A percentile compares a stretch with the other conserved stretches of the same genome.
phyloP scores from a whole-genome alignment of 2,329 filamentous ascomycete genomes.

The Exophiala sp. region DNA sequence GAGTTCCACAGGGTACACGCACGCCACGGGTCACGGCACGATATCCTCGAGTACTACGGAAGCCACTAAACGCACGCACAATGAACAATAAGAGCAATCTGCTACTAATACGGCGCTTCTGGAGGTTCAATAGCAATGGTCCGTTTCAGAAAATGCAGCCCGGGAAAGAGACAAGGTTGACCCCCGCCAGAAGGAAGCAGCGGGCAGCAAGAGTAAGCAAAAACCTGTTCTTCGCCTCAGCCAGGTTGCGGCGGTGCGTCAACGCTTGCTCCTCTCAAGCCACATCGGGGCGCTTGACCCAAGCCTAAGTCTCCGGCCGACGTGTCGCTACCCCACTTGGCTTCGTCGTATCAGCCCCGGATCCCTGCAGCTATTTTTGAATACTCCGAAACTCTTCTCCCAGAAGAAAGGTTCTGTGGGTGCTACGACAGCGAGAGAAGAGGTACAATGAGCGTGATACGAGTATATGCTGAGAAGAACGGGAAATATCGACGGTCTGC shows the following conservation, averaged over 20 bases:
- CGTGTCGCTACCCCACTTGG: conserved; percentile 9
- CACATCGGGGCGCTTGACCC: conserved; percentile 1
- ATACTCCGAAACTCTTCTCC: not conserved
- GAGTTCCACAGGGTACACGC: not conserved
- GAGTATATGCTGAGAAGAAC: not conserved
- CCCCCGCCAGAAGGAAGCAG: conserved; percentile 47
- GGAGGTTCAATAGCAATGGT: too few relatives aligned
- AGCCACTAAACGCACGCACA: too few relatives aligned
- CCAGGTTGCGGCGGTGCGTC: conserved; percentile 12
- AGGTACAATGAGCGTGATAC: not conserved
- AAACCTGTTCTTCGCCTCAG: conserved; percentile 11
- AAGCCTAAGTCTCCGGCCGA: conserved; percentile 6
- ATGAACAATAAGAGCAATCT: too few relatives aligned
- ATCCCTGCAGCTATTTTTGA: not conserved
- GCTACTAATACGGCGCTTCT: too few relatives aligned
- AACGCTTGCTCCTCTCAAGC: conserved; percentile 7
- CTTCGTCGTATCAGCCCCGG: not conserved
- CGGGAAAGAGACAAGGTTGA: conserved; percentile 34
- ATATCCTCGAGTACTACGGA: too few relatives aligned
- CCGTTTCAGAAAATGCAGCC: too few relatives aligned
- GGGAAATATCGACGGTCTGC: not conserved
- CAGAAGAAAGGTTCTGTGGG: not conserved
- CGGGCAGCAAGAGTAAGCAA: not conserved
- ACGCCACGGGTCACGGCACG: too few relatives aligned
- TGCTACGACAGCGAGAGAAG: not conserved